These are phyloP conservation scores for Botrytis aclada DNA, from an alignment of 2,329 filamentous ascomycete genomes.

Conservation along the genomic window DNA sequence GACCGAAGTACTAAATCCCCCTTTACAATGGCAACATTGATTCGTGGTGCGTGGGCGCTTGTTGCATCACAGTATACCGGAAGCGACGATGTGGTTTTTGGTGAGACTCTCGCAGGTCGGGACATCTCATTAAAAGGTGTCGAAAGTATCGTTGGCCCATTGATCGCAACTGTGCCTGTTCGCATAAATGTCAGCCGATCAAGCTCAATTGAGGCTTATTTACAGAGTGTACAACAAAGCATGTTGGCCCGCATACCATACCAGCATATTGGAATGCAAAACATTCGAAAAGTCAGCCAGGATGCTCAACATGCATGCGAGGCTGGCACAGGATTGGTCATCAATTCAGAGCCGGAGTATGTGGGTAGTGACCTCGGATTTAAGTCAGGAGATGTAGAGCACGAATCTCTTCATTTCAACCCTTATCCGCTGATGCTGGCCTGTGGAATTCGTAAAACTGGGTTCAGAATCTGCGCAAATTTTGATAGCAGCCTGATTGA, in stretches of 20 bases:
- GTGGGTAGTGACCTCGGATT: slow-evolving; percentile 5
- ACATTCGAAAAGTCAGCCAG: slow-evolving; percentile 31
- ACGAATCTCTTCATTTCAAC: slow-evolving; percentile 42
- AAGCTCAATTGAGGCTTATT: slow-evolving; percentile 39
- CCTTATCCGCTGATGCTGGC: slow-evolving; percentile 50
- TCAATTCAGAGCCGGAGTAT: slow-evolving; percentile 7
- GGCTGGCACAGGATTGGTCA: slow-evolving; percentile 7
- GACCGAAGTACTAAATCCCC: slow-evolving; percentile 16
- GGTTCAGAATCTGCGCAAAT: slow-evolving; percentile 45
- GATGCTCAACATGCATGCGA: slow-evolving; percentile 39
- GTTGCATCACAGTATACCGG: slow-evolving; percentile 42
- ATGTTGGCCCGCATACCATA: slow-evolving; percentile 47
- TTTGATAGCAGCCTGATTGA: slow-evolving; percentile 43
- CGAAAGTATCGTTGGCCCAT: slow-evolving; percentile 44
- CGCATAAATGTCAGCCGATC: slow-evolving; percentile 37
- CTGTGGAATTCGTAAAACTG: slow-evolving; percentile 43
- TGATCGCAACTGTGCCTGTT: slow-evolving; percentile 44
- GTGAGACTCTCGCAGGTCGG: slow-evolving; percentile 45
- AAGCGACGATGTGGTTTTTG: slow-evolving; percentile 43
- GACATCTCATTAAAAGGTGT: slow-evolving; percentile 42
- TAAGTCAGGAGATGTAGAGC: slow-evolving; percentile 38
- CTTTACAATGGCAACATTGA: slow-evolving; percentile 29
- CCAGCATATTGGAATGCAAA: slow-evolving; percentile 32
- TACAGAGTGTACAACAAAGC: slow-evolving; percentile 47
- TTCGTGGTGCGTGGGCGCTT: slow-evolving; percentile 42